These are phyloP conservation scores for Ceratobasidium sp. DNA, from an alignment of 1,284 basidiomycete genomes.

Conservation along the genomic window DNA sequence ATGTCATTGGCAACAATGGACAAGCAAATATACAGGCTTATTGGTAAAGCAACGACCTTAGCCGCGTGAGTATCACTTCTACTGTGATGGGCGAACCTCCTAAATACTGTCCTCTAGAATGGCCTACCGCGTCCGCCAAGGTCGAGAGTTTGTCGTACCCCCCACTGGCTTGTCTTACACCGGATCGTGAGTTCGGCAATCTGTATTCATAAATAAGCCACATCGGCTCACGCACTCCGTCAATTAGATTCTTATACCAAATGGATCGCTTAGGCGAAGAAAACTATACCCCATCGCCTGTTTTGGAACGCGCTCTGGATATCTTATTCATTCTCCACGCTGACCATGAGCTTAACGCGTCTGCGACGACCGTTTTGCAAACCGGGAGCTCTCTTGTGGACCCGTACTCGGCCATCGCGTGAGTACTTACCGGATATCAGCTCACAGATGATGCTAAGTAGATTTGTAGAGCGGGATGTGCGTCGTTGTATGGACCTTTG, in stretches of 20 bases:
- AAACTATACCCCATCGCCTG: constrained; percentile 80
- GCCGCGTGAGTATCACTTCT: constrained; percentile 69
- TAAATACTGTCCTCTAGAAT: constrained; percentile 62
- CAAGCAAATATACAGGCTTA: constrained; percentile 87
- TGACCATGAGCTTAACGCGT: constrained; percentile 88
- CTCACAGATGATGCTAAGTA: neutral
- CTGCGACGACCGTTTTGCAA: constrained; percentile 83
- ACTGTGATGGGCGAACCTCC: neutral
- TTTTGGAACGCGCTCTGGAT: constrained; percentile 85
- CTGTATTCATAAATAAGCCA: constrained; percentile 7
- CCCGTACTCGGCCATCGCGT: constrained; percentile 86
- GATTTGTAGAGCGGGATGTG: constrained; percentile 76
- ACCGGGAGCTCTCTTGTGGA: constrained; percentile 88
- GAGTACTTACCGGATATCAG: constrained; percentile 51
- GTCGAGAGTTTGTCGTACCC: constrained; percentile 85
- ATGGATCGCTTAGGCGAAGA: constrained; percentile 82
- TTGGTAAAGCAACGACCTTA: constrained; percentile 87
- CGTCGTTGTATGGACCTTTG: constrained; percentile 84
- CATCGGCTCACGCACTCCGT: neutral
- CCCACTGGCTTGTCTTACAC: constrained; percentile 84
- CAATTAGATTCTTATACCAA: constrained; percentile 75
- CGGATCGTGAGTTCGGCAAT: constrained; percentile 68
- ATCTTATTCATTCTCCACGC: constrained; percentile 87
- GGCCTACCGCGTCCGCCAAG: constrained; percentile 89
- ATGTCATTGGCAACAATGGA: constrained; percentile 81